These are phyloP conservation scores for Cucumis sativus DNA, from an alignment of 306 rosid genomes.

Conservation along the genomic window Cucumber_9930_V3 NC_026659.2:15525001-15525500, in stretches of 20 bases:
- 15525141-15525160: slow-evolving; percentile 40
- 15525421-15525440: slow-evolving; percentile 19
- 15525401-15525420: slow-evolving; percentile 12
- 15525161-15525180: slow-evolving; percentile 14
- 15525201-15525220: slow-evolving; percentile 90
- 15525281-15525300: slow-evolving; percentile 41
- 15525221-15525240: slow-evolving; percentile 77
- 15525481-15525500: slow-evolving; percentile 97
- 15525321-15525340: neutral
- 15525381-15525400: slow-evolving; percentile 9
- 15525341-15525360: neutral
- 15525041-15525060: slow-evolving; percentile 34
- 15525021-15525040: slow-evolving; percentile 49
- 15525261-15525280: slow-evolving; percentile 19
- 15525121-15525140: slow-evolving; percentile 34
- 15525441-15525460: slow-evolving; percentile 21
- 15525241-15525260: slow-evolving; percentile 68
- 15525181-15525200: slow-evolving; percentile 29
- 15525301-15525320: neutral
- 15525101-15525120: slow-evolving; percentile 62
- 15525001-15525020: slow-evolving; percentile 19
- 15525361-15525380: slow-evolving; percentile 16
- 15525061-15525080: slow-evolving; percentile 37
- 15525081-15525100: slow-evolving; percentile 27
- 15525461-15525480: slow-evolving; percentile 76